Evolutionary conservation across 2,329 filamentous ascomycete species (phyloP), one percentile per base, ranked within the genome.

Genomic region (Furcasterigmium furcatum): DNA sequence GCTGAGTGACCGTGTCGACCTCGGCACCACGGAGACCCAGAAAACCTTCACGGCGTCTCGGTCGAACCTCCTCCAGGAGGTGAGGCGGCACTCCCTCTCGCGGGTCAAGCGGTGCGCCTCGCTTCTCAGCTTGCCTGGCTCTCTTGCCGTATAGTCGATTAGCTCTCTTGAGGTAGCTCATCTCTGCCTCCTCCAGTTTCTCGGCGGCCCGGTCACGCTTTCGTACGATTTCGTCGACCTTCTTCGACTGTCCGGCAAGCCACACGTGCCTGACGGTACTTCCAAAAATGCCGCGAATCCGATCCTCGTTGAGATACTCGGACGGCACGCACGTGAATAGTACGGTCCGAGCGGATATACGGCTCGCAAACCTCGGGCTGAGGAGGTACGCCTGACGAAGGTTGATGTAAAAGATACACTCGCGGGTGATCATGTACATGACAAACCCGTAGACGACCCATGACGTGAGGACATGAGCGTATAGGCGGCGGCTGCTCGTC

Each of bases 1-100:
- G 88, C 87, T 88, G 96, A 51, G 91, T 82, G 64, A 99, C 96
- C 0, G 91, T 94, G 67, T 99, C 92, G 14, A 96, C 91, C 70
- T 92, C 91, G 65, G 87, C 82, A 53, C 89, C 88, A 52, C 89
- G 71, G 10, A 83, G 62, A 10, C 75, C 75, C 30, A 52, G 9
- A 6, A 18, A 27, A 16, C 86, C 88, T 45, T 84, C 70, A 43
- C 78, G 78, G 61, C 95, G 91, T 2, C 85, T 83, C 2, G 91
- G 91, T 36, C 91, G 80, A 55, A 90, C 77, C 64, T 88, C 85
- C 9, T 74, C 70, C 14, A 82, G 76, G 30, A 96, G 71, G 22
- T 48, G 43, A 52, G 85, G 86, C 46, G 86, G 81, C 66, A 91
- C 84, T 55, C 74, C 71, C 58, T 87, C 81, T 43, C 72, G 72